Base-by-base conservation (phyloP, 768 basidiomycete genomes). In the Leccinum variicolor region DNA sequence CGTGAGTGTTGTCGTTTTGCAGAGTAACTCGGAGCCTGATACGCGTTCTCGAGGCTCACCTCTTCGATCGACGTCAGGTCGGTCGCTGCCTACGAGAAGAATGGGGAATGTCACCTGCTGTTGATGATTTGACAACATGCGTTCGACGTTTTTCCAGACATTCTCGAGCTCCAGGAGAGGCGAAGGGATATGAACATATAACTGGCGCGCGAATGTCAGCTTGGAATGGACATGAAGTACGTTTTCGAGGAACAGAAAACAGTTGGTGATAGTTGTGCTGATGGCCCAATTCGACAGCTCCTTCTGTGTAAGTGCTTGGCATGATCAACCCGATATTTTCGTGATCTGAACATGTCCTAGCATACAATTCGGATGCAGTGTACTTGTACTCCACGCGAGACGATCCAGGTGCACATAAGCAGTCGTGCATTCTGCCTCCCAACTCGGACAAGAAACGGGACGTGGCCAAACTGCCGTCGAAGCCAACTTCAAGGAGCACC, bases 31-130 rank as follows among this genome's bases (percentile, higher is more conserved):
- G 6, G 29, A 50, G 23, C 7, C 39, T 56, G 28, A 60, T 52
- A 13, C 36, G 43, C 62, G 29, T 52, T 53, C 28, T 55, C 33
- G 25, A 67, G 60, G 64, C 62, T 28, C 49, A 62, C 69, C 79
- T 96, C 2, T 94, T 90, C 66, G 93, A 96, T 69, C 81, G 93
- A 54, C 80, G 93, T 50, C 86, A 91, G 63, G 73, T 81, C 15
- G 84, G 85, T 7, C 81, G 85, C 11, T 74, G 77, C 31, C 73
- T 91, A 45, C 71, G 76, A 56, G 82, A 81, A 50, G 85, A 90
- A 64, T 92, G 90, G 90, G 91, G 91, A 14, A 72, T 79, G 56
- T 74, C 81, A 14, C 79, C 80, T 6, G 68, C 63, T 34, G 62
- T 75, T 3, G 75, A 76, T 23, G 81, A 81, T 47, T 66, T 86